Evolutionary conservation across 2,329 filamentous ascomycete genomes (phyloP), one percentile per base, ranked within the genome.

Genomic region (Penicillium sp.): DNA sequence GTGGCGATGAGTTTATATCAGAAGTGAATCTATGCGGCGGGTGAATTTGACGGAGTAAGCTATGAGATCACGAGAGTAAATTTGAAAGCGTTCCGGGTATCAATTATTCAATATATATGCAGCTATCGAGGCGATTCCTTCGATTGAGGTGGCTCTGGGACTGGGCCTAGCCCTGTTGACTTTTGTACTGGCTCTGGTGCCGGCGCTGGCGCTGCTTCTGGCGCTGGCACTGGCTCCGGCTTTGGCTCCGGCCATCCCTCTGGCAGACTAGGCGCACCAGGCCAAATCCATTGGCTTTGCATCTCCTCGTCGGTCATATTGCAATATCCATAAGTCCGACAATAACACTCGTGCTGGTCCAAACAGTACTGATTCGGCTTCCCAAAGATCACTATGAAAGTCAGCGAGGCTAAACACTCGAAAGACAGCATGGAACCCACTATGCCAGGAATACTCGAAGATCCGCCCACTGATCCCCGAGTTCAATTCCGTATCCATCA

Each of bases 381-480:
- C 2, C 65, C 65, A 43, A 67, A 67, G 36, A 67, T 59, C 24
- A 67, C 65, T 67, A 21, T 29, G 8, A n/a, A 47, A 16, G 21
- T 43, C 5, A 55, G 42, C 39, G 38, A 9, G 4, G 36, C n/a
- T 2, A n/a, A 39, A 22, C 43, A 13, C 22, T 5, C n/a, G 34
- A 21, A 36, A 43, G 16, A 5, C 24, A 59, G n/a, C 53, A 58
- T 51, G 54, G 52, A 68, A 78, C 69, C 71, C 74, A 75, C 79
- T 82, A 61, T 83, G 81, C 81, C 81, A 84, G 13, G 75, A 76
- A 68, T 83, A 84, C 63, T 84, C 81, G 65, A 83, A 68, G 11
- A 83, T 71, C 13, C 79, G 66, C 3, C 80, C 80, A 47, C 75
- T 79, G 18, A 80, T 72, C 24, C 70, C 70, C 57, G 82, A 77